Evolutionary conservation across 495 filamentous ascomycete genomes (phyloP), one percentile per base, ranked within the genome.

Genomic region (Parachaetomium inaequale): DNA sequence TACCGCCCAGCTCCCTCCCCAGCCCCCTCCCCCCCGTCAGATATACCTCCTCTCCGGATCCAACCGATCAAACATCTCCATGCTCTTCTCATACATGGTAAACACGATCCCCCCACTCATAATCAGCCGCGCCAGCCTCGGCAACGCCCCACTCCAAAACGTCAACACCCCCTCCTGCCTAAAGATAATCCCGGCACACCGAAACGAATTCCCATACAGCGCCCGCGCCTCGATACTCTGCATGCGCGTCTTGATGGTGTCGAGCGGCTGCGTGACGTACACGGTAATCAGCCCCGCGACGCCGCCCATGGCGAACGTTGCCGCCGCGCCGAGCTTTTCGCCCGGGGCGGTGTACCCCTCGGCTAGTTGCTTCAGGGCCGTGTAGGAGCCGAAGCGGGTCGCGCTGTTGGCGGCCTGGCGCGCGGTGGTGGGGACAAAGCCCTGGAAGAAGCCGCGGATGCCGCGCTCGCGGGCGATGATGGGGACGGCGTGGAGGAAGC

Each of bases 31-130:
- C 46, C 28, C 36, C 14, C 15, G 21, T 58, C 12, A 93, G 60
- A 98, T 84, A 72, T 96, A 97, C 72, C 83, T 87, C 64, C 87
- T 83, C 67, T 96, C 83, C 14, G 94, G 95, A 73, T 98, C 94
- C 25, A 92, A 38, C 61, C 73, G 78, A 70, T 94, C 88, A 75
- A 98, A 82, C 51, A 88, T 67, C 59, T 98, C 95, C 77, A 98
- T 97, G 43, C 88, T 88, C 81, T 98, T 98, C 78, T 98, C 94
- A 73, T 98, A 98, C 93, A 98, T 96, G 4, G 95, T 92, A 71
- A 98, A 98, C 55, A 98, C 95, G 70, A 98, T 96, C 21, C 94
- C 94, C 54, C 94, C 94, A 70, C 92, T 96, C 78, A 93, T 56
- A 62, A 96, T 89, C 63, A 98, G 72, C 59, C 94, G 78, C 21